phyloP scores from a whole-genome alignment of 2,329 filamentous ascomycete genomes.

The Phialophora tarda region DNA sequence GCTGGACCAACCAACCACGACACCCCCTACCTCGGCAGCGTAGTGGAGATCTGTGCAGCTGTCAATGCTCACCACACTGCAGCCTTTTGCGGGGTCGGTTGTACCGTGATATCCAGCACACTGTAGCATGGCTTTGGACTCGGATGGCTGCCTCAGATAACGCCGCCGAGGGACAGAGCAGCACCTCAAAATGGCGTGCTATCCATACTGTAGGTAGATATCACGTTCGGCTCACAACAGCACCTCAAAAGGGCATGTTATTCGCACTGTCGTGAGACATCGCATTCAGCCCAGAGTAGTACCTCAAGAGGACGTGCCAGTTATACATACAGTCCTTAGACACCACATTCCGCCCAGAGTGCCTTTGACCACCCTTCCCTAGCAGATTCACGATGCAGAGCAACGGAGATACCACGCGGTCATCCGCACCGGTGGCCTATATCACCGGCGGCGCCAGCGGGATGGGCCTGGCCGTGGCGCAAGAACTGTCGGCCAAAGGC shows the following conservation, averaged over 20 bases:
- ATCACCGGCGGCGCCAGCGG: conserved; percentile 16
- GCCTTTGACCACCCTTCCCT: background rate
- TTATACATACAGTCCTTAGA: background rate
- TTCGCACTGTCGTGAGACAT: too few relatives aligned
- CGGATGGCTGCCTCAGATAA: background rate
- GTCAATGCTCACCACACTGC: background rate
- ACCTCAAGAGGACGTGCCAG: background rate
- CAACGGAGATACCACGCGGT: conserved; percentile 10
- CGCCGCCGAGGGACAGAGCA: too few relatives aligned
- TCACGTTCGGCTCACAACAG: too few relatives aligned
- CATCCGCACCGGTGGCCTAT: conserved; percentile 12
- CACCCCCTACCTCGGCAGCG: conserved; percentile 14
- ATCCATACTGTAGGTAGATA: too few relatives aligned
- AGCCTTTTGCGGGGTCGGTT: background rate
- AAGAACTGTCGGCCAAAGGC: conserved; percentile 11
- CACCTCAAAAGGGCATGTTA: too few relatives aligned
- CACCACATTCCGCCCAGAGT: background rate
- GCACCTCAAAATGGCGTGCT: too few relatives aligned
- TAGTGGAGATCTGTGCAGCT: background rate
- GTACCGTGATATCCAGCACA: background rate
- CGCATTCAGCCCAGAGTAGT: too few relatives aligned
- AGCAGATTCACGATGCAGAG: conserved; percentile 7
- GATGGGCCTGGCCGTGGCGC: conserved; percentile 15
- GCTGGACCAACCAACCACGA: conserved; percentile 2
- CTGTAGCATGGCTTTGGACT: background rate